phyloP scores from a whole-genome alignment of 768 basidiomycete species.

The Phaeotremella skinneri region DNA sequence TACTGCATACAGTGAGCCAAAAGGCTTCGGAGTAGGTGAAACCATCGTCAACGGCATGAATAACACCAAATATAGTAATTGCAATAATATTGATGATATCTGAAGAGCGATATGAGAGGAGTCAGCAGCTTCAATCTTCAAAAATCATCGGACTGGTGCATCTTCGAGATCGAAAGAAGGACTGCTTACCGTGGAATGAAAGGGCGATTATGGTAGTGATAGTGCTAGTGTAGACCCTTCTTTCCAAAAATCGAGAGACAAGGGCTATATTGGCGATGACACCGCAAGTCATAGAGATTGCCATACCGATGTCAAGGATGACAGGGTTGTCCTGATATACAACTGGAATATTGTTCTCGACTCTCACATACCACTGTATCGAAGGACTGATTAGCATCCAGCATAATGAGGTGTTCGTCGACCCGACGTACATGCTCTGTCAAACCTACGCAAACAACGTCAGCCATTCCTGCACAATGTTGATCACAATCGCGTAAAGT shows the following conservation, averaged over 20 bases:
- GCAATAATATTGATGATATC: conserved; percentile 68
- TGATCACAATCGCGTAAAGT: not conserved
- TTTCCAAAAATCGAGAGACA: conserved; percentile 70
- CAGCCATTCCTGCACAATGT: no score
- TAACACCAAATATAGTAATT: conserved; percentile 63
- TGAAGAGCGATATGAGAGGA: conserved; percentile 36
- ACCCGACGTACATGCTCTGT: conserved; percentile 62
- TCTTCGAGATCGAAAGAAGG: not conserved
- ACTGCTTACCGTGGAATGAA: conserved; percentile 64
- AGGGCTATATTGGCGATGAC: conserved; percentile 68
- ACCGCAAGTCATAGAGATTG: conserved; percentile 66
- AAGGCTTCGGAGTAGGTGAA: conserved; percentile 62
- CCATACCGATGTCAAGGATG: conserved; percentile 63
- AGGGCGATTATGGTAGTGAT: conserved; percentile 64
- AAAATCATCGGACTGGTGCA: not conserved
- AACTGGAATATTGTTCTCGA: conserved; percentile 55
- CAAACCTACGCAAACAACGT: conserved; percentile 53
- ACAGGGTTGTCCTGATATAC: conserved; percentile 60
- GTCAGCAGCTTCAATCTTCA: conserved; percentile 5
- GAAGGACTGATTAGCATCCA: conserved; percentile 2
- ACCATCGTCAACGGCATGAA: conserved; percentile 62
- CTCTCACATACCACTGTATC: conserved; percentile 56
- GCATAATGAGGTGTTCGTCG: not conserved
- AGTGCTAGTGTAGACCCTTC: conserved; percentile 63
- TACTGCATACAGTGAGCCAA: conserved; percentile 77